phyloP scores from a whole-genome alignment of 805 yeast genomes.

The Yamadazyma phyllophila region DNA sequence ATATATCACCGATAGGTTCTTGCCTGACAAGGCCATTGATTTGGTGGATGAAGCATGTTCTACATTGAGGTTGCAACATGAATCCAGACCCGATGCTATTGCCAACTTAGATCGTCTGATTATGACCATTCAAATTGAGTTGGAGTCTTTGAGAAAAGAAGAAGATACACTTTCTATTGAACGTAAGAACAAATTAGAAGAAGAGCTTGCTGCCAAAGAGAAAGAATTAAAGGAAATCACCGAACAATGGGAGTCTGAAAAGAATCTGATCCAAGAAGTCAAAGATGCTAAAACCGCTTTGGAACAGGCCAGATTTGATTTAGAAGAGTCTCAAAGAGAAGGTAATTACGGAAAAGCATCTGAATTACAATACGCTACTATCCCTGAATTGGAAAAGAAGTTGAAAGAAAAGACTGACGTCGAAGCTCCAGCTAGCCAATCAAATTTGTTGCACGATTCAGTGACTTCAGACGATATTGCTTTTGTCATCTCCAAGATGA shows the following conservation, averaged over 20 bases:
- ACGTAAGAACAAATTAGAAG: conserved; percentile 70
- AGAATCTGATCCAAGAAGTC: conserved; percentile 67
- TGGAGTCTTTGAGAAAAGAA: conserved; percentile 91
- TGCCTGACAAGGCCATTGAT: conserved; percentile 97
- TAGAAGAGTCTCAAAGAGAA: conserved; percentile 78
- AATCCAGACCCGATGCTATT: conserved; percentile 93
- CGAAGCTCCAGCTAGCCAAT: conserved; percentile 27
- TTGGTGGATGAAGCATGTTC: conserved; percentile 97
- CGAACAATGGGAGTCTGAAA: conserved; percentile 83
- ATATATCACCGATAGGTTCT: conserved; percentile 83
- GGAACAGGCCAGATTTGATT: conserved; percentile 79
- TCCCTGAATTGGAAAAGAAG: conserved; percentile 72
- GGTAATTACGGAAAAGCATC: conserved; percentile 90
- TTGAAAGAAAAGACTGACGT: conserved; percentile 46
- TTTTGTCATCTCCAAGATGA: conserved; percentile 85
- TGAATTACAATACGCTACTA: conserved; percentile 79
- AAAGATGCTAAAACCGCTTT: conserved; percentile 78
- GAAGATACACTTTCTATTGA: conserved; percentile 82
- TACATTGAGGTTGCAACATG: conserved; percentile 89
- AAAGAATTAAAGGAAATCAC: conserved; percentile 71
- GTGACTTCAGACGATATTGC: conserved; percentile 95
- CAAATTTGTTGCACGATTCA: conserved; percentile 72
- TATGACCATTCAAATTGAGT: conserved; percentile 92
- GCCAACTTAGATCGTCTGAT: conserved; percentile 83
- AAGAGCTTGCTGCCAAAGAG: conserved; percentile 59